These are phyloP conservation scores for Fragaria nilgerrensis DNA, from an alignment of 306 rosid genomes.

Conservation along the genomic window DNA sequence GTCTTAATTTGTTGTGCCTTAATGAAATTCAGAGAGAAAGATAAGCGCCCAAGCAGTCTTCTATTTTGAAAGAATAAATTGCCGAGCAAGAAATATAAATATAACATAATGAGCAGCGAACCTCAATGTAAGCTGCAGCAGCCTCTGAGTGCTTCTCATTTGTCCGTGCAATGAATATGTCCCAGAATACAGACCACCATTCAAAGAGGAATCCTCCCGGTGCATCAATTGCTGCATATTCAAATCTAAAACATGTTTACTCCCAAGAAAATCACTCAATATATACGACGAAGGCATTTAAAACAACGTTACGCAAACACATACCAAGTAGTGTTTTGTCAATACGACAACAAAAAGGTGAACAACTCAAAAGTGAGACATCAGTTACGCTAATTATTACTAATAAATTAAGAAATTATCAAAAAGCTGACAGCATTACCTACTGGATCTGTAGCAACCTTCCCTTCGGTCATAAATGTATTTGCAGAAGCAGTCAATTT, in stretches of 20 bases:
- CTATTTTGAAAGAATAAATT: background rate
- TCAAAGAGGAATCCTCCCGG: slow-evolving; percentile 94
- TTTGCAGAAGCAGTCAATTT: slow-evolving; percentile 81
- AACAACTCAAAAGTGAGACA: background rate
- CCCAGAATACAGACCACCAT: slow-evolving; percentile 99
- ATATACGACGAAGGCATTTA: background rate
- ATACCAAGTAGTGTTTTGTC: background rate
- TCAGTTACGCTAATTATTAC: background rate
- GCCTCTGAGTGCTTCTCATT: slow-evolving; percentile 92
- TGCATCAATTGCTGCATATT: slow-evolving; percentile 94
- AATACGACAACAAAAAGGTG: background rate
- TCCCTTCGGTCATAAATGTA: slow-evolving; percentile 93
- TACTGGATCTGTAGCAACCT: slow-evolving; percentile 91
- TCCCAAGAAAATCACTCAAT: background rate
- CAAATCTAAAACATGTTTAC: slow-evolving; percentile 24
- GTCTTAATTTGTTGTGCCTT: slow-evolving; percentile 74
- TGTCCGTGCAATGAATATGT: slow-evolving; percentile 84
- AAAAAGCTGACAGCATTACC: slow-evolving; percentile 50
- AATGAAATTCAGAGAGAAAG: background rate
- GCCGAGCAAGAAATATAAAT: background rate
- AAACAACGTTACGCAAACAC: background rate
- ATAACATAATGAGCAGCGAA: slow-evolving; percentile 17
- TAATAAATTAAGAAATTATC: too few species aligned
- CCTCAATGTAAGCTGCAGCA: slow-evolving; percentile 89
- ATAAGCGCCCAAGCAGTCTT: background rate